Base-by-base conservation (phyloP, 768 basidiomycete species). In the Chalciporus piperatus region DNA sequence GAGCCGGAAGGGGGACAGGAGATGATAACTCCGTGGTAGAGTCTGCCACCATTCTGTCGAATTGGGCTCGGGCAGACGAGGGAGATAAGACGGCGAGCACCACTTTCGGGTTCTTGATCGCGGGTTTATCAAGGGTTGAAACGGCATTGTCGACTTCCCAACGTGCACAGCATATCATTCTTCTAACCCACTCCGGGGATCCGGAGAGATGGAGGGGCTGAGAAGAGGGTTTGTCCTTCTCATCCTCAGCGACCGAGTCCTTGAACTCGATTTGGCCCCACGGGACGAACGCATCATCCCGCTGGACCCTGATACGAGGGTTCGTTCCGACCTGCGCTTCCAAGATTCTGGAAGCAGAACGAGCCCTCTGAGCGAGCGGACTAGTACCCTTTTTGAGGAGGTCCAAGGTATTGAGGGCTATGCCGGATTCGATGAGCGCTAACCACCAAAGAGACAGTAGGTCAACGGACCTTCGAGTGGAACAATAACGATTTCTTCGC, bases 371-470 rank as follows among this genome's bases (percentile, higher is more conserved):
- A 0, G 93, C 91, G 11, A 92, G 77, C 0, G 81, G 71, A 23
- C 78, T 87, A 0, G 85, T 83, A 1, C 93, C 93, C 65, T 96
- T 97, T 79, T 97, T 97, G 62, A 96, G 80, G 2, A 95, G 73
- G 64, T 97, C 94, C 3, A 97, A 78, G 0, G 93, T 95, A 62
- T 93, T 95, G 23, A 97, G 77, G 9, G 88, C 93, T 96, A 66
- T 22, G 45, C 20, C 22, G 39, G 22, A 28, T 28, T 41, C 14
- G 20, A 28, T 58, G 55, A 60, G 60, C 32, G 44, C 5, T 44
- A 45, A 51, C 47, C 11, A 23, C 7, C 22, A 17, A 16, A 16
- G 32, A 22, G 35, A 38, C 23, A 53, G 28, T 25, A 35, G 2
- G 7, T 32, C 20, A 2, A 73, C 79, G 45, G 55, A 93, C 93